These are phyloP conservation scores for Elongisporangium senticosum DNA, from an alignment of 352 stramenopile species.

Conservation along the genomic window DNA sequence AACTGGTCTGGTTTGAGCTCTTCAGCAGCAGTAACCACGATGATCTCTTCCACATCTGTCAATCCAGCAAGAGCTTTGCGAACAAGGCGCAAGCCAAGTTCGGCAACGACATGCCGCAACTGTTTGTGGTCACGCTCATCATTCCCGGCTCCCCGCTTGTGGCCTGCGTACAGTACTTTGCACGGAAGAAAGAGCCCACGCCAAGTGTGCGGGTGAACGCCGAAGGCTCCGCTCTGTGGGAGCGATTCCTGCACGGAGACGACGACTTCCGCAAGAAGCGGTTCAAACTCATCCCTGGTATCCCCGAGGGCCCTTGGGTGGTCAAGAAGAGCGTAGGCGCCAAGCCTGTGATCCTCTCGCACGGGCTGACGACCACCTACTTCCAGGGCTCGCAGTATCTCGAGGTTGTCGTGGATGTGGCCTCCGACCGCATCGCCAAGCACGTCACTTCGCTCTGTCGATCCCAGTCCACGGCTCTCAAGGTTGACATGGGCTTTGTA, in stretches of 20 bases:
- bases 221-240: slow-evolving; percentile 47
- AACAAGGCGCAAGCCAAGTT: slow-evolving; percentile 57
- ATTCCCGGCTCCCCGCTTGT: slow-evolving; percentile 63
- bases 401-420: slow-evolving; percentile 75
- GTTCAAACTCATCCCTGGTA: slow-evolving; percentile 75
- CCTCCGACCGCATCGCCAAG: slow-evolving; percentile 64
- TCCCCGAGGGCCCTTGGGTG: slow-evolving; percentile 77
- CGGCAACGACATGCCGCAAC: slow-evolving; percentile 54
- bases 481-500: slow-evolving; percentile 78
- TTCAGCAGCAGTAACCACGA: slow-evolving; percentile 55
- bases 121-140: slow-evolving; percentile 74
- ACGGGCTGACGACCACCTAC: slow-evolving; percentile 57
- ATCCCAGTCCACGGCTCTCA: slow-evolving; percentile 55
- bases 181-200: slow-evolving; percentile 24
- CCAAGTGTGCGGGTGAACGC: slow-evolving; percentile 9
- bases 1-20: slow-evolving; percentile 80
- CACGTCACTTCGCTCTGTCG: slow-evolving; percentile 75
- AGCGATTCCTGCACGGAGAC: slow-evolving; percentile 55
- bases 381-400: slow-evolving; percentile 59
- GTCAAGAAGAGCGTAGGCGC: slow-evolving; percentile 73
- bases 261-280: slow-evolving; percentile 63
- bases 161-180: slow-evolving; percentile 74
- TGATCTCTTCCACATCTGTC: slow-evolving; percentile 59
- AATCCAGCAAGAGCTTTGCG: slow-evolving; percentile 66
- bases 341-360: slow-evolving; percentile 74